phyloP scores from a whole-genome alignment of 2,329 filamentous ascomycete species.

The Boeremia lycopersici region DNA sequence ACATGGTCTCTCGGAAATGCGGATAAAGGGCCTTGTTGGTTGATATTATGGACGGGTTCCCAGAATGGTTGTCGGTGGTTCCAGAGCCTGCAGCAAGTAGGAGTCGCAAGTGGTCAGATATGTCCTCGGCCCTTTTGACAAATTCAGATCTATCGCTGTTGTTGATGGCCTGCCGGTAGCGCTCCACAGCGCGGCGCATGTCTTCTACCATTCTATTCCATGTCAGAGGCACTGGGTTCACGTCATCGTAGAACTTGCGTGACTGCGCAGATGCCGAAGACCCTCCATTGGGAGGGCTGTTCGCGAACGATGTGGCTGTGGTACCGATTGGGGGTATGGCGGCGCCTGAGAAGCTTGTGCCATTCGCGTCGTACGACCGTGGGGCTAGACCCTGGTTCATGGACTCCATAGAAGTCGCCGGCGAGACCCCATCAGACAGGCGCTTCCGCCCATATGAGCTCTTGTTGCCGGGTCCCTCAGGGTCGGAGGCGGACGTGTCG shows the following conservation, averaged over 20 bases:
- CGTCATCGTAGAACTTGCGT: slow-evolving; percentile 88
- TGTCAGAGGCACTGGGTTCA: slow-evolving; percentile 76
- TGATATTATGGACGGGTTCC: slow-evolving; percentile 98
- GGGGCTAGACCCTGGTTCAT: slow-evolving; percentile 72
- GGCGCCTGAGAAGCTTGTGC: slow-evolving; percentile 54
- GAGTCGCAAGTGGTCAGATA: slow-evolving; percentile 92
- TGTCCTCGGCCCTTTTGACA: slow-evolving; percentile 93
- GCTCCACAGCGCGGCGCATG: slow-evolving; percentile 88
- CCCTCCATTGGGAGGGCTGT: slow-evolving; percentile 52
- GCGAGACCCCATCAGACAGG: slow-evolving; percentile 74
- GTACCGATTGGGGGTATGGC: slow-evolving; percentile 57
- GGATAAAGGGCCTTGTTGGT: slow-evolving; percentile 97
- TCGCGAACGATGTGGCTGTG: slow-evolving; percentile 61
- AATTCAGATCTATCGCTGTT: slow-evolving; percentile 86
- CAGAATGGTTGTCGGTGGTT: slow-evolving; percentile 97
- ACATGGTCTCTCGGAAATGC: slow-evolving; percentile 99
- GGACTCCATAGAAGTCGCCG: slow-evolving; percentile 90
- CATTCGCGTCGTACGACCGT: slow-evolving; percentile 53
- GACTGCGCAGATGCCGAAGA: slow-evolving; percentile 63
- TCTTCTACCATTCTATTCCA: slow-evolving; percentile 91
- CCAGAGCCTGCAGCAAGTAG: slow-evolving; percentile 94
- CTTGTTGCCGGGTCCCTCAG: slow-evolving; percentile 77
- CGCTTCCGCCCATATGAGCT: slow-evolving; percentile 71
- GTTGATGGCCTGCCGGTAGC: slow-evolving; percentile 87
- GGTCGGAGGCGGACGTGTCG: slow-evolving; percentile 79